Conservation (phyloP, 176 grass and related monocot genomes). For the Lolium multiflorum region DNA sequence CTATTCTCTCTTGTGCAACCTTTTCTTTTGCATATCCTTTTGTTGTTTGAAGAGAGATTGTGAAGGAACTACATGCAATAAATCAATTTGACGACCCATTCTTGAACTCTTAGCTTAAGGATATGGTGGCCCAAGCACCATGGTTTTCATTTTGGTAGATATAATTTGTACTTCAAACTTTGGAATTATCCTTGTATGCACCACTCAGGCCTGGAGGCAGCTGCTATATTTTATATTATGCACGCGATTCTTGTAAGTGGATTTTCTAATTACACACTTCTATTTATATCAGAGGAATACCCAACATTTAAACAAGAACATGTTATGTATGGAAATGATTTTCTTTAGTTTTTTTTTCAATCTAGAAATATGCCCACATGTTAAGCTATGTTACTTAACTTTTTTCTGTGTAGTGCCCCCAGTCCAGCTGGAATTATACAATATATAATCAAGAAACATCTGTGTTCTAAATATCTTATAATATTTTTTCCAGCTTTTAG, state of each 20-base stretch:
- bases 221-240: neutral
- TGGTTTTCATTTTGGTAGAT: neutral
- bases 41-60: conserved; percentile 6
- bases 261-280: neutral
- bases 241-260: neutral
- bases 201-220: neutral
- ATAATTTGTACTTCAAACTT: neutral
- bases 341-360: neutral
- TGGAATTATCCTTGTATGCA: conserved; percentile 15
- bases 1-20: conserved; percentile 19
- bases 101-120: neutral
- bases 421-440: neutral
- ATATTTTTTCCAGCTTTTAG: neutral
- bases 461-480: conserved; percentile 9
- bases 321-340: neutral
- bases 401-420: neutral
- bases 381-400: neutral
- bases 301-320: neutral
- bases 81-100: conserved; percentile 17
- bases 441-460: neutral
- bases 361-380: neutral
- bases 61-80: conserved; percentile 1
- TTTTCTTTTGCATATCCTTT: neutral
- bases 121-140: neutral
- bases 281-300: neutral